Percentiles rank a stretch among this genome's conserved stretches.
These are phyloP conservation scores for Bruguiera gymnorhiza DNA, from an alignment of 345 rosid species.

Conservation along the genomic window DNA sequence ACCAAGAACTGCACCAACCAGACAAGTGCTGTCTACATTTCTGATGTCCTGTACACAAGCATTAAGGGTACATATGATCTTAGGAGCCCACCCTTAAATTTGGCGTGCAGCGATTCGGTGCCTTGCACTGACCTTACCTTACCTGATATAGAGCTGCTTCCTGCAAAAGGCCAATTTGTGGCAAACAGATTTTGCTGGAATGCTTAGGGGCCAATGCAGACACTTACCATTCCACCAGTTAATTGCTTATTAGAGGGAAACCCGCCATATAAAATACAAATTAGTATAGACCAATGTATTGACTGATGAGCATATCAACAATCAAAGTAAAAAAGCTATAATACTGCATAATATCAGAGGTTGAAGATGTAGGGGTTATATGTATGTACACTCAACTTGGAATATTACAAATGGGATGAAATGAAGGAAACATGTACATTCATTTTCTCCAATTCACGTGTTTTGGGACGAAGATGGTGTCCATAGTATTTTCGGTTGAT, in stretches of 20 bases:
- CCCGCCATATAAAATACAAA: slow-evolving; percentile 24
- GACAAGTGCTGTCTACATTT: slow-evolving; percentile 29
- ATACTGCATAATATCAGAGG: background rate
- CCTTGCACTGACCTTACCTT: slow-evolving; percentile 34
- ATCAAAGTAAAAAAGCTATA: background rate
- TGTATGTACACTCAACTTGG: background rate
- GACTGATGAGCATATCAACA: slow-evolving; percentile 13
- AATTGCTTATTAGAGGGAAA: slow-evolving; percentile 34
- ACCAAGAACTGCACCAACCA: slow-evolving; percentile 30
- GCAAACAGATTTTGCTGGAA: slow-evolving; percentile 79
- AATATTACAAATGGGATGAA: background rate
- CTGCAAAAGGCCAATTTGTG: slow-evolving; percentile 60
- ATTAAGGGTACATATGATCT: slow-evolving; percentile 35
- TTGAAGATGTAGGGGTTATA: background rate
- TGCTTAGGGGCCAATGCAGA: slow-evolving; percentile 60
- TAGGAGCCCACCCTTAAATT: slow-evolving; percentile 41
- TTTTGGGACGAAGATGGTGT: background rate
- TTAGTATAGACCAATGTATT: slow-evolving; percentile 22
- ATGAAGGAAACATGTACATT: background rate
- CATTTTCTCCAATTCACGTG: background rate
- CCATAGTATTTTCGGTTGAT: too few species aligned
- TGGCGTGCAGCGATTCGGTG: slow-evolving; percentile 36
- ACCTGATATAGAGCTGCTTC: slow-evolving; percentile 39
- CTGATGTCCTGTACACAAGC: slow-evolving; percentile 21
- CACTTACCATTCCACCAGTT: slow-evolving; percentile 35